phyloP scores from a whole-genome alignment of 345 rosid species.

The Pistacia atlantica region DNA sequence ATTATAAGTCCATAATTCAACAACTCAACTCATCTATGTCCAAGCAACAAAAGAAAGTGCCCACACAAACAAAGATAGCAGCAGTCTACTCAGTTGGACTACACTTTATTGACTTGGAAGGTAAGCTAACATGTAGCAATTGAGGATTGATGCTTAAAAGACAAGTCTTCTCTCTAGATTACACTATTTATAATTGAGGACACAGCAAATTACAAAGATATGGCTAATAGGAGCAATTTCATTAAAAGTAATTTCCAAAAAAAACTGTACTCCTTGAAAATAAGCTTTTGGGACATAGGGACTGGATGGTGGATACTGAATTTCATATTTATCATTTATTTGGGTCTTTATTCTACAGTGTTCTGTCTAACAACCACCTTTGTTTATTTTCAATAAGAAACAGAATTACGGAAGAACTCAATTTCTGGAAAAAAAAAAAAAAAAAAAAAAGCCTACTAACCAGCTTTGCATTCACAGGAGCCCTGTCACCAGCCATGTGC shows the following conservation, averaged over 20 bases:
- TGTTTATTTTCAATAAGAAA: too few species aligned
- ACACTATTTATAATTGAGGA: neutral
- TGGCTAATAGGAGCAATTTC: neutral
- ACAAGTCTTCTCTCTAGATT: neutral
- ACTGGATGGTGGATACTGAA: neutral
- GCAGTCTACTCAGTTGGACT: neutral
- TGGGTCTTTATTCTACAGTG: neutral
- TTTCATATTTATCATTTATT: neutral
- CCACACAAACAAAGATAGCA: neutral
- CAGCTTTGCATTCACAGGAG: conserved; percentile 81
- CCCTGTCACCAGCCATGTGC: conserved; percentile 98
- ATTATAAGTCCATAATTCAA: neutral
- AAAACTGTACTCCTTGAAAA: neutral
- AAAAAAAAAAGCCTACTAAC: conserved; percentile 41
- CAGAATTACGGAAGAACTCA: neutral
- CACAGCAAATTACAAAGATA: neutral
- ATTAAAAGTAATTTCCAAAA: neutral
- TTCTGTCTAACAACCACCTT: neutral
- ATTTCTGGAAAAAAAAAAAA: neutral
- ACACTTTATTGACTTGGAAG: neutral
- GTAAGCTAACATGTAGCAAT: neutral
- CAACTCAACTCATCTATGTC: neutral
- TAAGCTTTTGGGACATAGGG: neutral
- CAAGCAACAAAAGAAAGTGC: neutral
- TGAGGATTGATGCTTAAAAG: conserved; percentile 4